A percentile compares a stretch with the other conserved stretches of the same genome.
Evolutionary conservation across 306 rosid genomes (phyloP).

Genomic region (Gynostemma pentaphyllum): DNA sequence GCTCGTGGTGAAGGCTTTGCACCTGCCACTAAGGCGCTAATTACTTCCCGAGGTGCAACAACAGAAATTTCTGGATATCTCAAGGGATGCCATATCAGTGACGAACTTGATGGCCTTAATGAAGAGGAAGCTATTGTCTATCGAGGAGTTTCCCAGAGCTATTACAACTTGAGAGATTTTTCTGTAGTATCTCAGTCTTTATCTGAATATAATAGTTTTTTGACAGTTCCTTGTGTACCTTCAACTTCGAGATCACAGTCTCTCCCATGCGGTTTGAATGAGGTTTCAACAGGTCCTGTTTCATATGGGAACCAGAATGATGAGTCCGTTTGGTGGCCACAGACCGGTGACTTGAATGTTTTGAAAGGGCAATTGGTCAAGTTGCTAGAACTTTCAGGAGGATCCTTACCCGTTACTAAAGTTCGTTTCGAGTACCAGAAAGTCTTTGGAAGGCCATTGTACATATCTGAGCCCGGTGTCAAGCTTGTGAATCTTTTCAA

Average conservation of each 20-base stretch:
- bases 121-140: slow-evolving; percentile 80
- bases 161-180: slow-evolving; percentile 54
- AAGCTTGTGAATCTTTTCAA: slow-evolving; percentile 77
- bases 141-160: slow-evolving; percentile 61
- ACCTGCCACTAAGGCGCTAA: slow-evolving; percentile 44
- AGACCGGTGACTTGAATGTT: slow-evolving; percentile 86
- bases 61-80: slow-evolving; percentile 51
- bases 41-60: slow-evolving; percentile 40
- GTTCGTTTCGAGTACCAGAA: slow-evolving; percentile 73
- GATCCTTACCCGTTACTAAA: slow-evolving; percentile 50
- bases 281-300: slow-evolving; percentile 41
- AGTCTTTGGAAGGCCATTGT: slow-evolving; percentile 59
- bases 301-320: slow-evolving; percentile 30
- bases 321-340: slow-evolving; percentile 58
- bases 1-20: slow-evolving; percentile 92
- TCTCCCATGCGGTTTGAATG: slow-evolving; percentile 55
- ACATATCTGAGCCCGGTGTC: slow-evolving; percentile 55
- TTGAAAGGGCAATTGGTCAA: slow-evolving; percentile 62
- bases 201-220: slow-evolving; percentile 45
- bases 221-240: slow-evolving; percentile 27
- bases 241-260: slow-evolving; percentile 53
- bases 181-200: slow-evolving; percentile 49
- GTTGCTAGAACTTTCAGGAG: slow-evolving; percentile 74
- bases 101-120: slow-evolving; percentile 35
- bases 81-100: slow-evolving; percentile 58